These are phyloP conservation scores for Trypanosoma avium DNA, from an alignment of 208 protist species.

Conservation along the genomic window DNA sequence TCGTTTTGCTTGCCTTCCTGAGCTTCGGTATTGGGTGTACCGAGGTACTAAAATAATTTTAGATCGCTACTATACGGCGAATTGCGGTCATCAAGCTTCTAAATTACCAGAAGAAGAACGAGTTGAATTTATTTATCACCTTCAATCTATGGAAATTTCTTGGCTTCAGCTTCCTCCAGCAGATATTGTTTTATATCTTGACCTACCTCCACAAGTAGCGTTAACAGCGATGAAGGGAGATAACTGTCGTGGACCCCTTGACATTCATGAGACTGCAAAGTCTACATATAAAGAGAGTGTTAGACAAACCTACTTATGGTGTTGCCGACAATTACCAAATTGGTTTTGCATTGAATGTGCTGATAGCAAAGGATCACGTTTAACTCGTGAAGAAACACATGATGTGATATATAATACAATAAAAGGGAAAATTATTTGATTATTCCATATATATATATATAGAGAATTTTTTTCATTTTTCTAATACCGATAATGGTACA, in stretches of 20 bases:
- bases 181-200: slow-evolving; percentile 78
- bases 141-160: slow-evolving; percentile 68
- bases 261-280: slow-evolving; percentile 90
- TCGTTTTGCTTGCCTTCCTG: slow-evolving; percentile 63
- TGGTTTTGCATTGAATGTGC: slow-evolving; percentile 69
- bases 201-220: slow-evolving; percentile 71
- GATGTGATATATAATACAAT: slow-evolving; percentile 26
- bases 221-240: slow-evolving; percentile 76
- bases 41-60: slow-evolving; percentile 71
- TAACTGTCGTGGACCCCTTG: slow-evolving; percentile 61
- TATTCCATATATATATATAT: background rate
- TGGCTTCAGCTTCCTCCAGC: slow-evolving; percentile 80
- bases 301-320: slow-evolving; percentile 77
- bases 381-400: slow-evolving; percentile 56
- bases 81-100: slow-evolving; percentile 90
- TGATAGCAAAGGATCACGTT: slow-evolving; percentile 33
- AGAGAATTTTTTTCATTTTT: too few species aligned
- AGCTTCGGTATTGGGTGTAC: slow-evolving; percentile 64
- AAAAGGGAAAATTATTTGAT: background rate
- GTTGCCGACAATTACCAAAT: slow-evolving; percentile 54
- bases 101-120: slow-evolving; percentile 75
- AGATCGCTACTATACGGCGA: slow-evolving; percentile 91
- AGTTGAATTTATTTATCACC: slow-evolving; percentile 54
- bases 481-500: too few species aligned
- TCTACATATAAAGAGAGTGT: slow-evolving; percentile 80